Evolutionary conservation across 345 rosid species (phyloP), one percentile per base, ranked within the genome.

Genomic region (Conringia planisiliqua): DNA sequence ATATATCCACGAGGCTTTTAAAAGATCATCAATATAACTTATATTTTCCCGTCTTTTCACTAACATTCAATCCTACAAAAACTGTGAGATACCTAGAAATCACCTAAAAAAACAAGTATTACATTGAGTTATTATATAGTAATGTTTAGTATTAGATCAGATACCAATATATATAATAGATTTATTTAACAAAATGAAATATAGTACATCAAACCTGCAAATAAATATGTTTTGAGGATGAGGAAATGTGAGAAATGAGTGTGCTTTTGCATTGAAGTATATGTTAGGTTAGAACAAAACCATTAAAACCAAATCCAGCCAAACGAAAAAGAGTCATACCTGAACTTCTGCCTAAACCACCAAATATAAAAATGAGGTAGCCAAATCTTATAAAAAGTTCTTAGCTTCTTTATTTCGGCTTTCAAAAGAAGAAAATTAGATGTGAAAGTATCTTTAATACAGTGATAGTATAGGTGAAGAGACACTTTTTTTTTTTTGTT

Each of bases 341-440:
- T 65, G 68, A 77, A 48, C 71, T 39, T 56, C 62, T 64, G 68
- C 80, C 80, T 71, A 71, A 63, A 65, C 72, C 72, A 64, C 76
- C 72, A 17, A 68, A 39, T 29, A 39, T 29, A 8, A 10, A 10
- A 40, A 30, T 9, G 42, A 54, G 32, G 54, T 69, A 14, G 50
- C 58, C 70, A 61, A 76, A 44, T 52, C 47, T 3, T 22, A 8
- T 17, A 29, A 66, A 32, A 47, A 9, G 39, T 51, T 40, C 6
- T 52, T 51, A 63, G 36, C 70, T 72, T 50, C 35, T 10, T 33
- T 73, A 64, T 43, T 16, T n/a, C 7, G 38, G 58, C 29, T 73
- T 51, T 20, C 38, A 43, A 38, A 29, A 38, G 17, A 20, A 46
- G 2, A 22, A 22, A 22, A 22, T 2, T 27, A 46, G 51, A 46